Base-by-base conservation (phyloP, 352 stramenopile species). In the Phytopythium litorale region DNA sequence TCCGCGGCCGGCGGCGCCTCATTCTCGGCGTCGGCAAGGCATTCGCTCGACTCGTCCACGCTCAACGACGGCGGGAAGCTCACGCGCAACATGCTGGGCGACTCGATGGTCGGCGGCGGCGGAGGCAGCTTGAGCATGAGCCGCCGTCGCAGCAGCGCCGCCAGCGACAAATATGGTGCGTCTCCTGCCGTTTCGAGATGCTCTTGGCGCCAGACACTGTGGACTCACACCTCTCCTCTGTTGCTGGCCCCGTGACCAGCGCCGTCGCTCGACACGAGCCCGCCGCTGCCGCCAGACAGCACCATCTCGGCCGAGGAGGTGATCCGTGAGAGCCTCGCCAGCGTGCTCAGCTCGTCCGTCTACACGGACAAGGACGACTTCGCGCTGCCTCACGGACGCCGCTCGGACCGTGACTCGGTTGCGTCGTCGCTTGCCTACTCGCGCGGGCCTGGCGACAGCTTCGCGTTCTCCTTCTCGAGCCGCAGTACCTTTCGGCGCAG, bases 251-350 rank as follows among this genome's bases (percentile, higher is more conserved):
- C 32, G 18, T 56, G 28, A 7, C 40, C 2, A 52, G 19, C 59
- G 88, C 80, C 81, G 5, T 73, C 75, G 9, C 73, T 89, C 58
- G 78, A 87, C 58, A 65, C 81, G 18, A 89, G 81, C 60, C 81
- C 81, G 13, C 82, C 81, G 52, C 68, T 96, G 38, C 87, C 87
- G 7, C 78, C 81, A 3, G 84, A 94, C 63, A 90, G 81, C 30
- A 96, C 75, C 21, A 92, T 96, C 62, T 92, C 83, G 15, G 84
- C 87, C 4, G 84, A 96, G 64, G 87, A 96, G 65, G 84, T 96
- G 56, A 93, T 96, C 60, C 78, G 87, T 43, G 87, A 94, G 54
- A 92, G 82, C 63, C 79, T 92, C 66, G 87, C 85, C 18, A 96
- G 87, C 63, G 79, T 80, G 28, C 73, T 87, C 33, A 81, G 79